Evolutionary conservation across 495 filamentous ascomycete species (phyloP), one percentile per base, ranked within the genome.

Genomic region (Penicillium robsamsonii): DNA sequence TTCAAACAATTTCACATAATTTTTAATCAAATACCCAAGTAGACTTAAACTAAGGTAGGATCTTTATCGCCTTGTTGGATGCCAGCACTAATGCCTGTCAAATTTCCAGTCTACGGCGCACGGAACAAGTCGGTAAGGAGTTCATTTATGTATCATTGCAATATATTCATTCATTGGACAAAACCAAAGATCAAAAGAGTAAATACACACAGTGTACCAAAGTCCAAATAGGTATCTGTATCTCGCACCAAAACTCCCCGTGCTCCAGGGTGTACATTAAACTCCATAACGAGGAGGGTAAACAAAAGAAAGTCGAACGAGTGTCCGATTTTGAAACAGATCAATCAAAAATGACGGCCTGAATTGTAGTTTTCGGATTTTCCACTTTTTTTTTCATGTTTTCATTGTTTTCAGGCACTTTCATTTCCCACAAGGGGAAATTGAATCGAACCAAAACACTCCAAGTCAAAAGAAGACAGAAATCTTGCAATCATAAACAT

Each of bases 161-260:
- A 13, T 44, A 45, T 35, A 44, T 52, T 42, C 18, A 53, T 44
- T 40, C 20, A 29, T 17, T 62, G 53, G 50, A 43, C 25, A 40
- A 52, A 25, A 37, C n/a, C 44, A 53, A 52, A 57, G 35, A 54
- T 7, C 47, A 29, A 38, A 31, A 55, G 17, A 52, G 46, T 53
- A 51, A 52, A 46, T 46, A 35, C 44, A 57, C 50, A 58, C 48
- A 46, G 48, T 51, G 45, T 57, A 53, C 41, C 31, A 24, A 58
- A 59, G 37, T 44, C 22, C 50, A 60, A 60, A 63, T 61, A 61
- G 63, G 59, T 62, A 62, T 55, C 45, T 55, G 50, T 57, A 45
- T 51, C 40, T 56, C 47, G 35, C 48, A 27, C 58, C 45, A 45
- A 42, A 62, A 57, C 58, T 52, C 58, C 49, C 55, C 42, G 15